Base-by-base conservation (phyloP, 495 filamentous ascomycete species). In the Platismatia glauca region DNA sequence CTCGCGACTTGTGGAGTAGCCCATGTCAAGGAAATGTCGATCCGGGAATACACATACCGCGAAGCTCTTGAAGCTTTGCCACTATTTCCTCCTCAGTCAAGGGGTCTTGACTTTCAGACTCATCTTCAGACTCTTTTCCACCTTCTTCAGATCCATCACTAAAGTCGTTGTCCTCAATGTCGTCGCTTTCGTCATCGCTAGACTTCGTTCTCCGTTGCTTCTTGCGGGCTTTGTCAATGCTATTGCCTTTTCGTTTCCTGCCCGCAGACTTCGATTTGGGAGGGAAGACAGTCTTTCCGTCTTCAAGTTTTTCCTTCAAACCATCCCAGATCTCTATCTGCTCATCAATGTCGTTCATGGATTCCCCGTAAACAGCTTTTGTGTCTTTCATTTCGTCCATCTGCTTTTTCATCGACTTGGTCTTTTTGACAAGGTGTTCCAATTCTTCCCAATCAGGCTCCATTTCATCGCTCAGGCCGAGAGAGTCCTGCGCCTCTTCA, bases 211-310 rank as follows among this genome's bases (percentile, higher is more conserved):
- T 67, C 50, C 62, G 70, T 59, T 41, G 64, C 31, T 65, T 72
- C 44, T 63, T 69, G 11, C 60, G 61, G 11, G 57, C 37, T 24
- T 31, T 62, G 3, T 74, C 71, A 29, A 69, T 70, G 48, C 75
- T 78, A 46, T 75, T 75, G 20, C 60, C 55, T 41, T 75, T 72
- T 16, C 71, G 66, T 38, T 75, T 74, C 52, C 67, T 74, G 12
- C 55, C 67, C 7, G 59, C 65, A 24, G 67, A 56, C 27, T 65
- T 67, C 24, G 65, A 29, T 15, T 66, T 66, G 7, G 84, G 81
- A 3, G 74, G 72, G 62, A 75, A 85, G 18, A 84, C 81, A 0
- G 69, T 74, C 57, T 81, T 67, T 20, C 83, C 84, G 56, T 68
- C 72, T 5, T 75, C 67, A 3, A 78, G n/a, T 8, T 79, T 63